These are phyloP conservation scores for Boletus smithii DNA, from an alignment of 1,284 basidiomycete genomes.

Conservation along the genomic window DNA sequence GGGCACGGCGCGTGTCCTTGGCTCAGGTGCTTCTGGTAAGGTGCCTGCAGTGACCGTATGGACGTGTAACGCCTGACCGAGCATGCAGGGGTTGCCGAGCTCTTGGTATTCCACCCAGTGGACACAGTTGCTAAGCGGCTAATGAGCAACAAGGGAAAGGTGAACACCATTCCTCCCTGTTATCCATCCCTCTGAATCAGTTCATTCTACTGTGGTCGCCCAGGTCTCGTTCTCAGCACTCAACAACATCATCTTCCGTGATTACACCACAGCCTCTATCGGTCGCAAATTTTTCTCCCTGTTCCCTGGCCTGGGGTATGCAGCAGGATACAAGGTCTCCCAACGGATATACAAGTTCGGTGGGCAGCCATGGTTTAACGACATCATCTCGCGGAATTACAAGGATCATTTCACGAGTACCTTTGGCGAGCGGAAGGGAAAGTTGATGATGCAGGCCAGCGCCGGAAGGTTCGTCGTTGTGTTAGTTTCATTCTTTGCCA, in stretches of 20 bases:
- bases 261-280: constrained; percentile 71
- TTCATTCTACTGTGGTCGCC: background rate
- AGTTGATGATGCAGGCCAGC: constrained; percentile 92
- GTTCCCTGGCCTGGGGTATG: constrained; percentile 97
- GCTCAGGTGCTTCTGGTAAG: constrained; percentile 86
- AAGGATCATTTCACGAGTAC: constrained; percentile 74
- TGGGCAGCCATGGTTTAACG: constrained; percentile 97
- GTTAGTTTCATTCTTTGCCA: background rate
- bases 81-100: constrained; percentile 82
- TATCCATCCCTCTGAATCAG: background rate
- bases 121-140: constrained; percentile 97
- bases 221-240: constrained; percentile 65
- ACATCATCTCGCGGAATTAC: constrained; percentile 79
- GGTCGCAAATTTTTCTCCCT: constrained; percentile 81
- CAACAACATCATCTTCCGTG: constrained; percentile 83
- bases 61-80: constrained; percentile 1
- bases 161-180: constrained; percentile 22
- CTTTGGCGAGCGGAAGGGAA: constrained; percentile 96
- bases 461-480: constrained; percentile 74
- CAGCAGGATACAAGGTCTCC: constrained; percentile 94
- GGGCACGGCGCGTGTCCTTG: constrained; percentile 85
- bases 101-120: constrained; percentile 87
- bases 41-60: background rate
- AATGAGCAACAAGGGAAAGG: constrained; percentile 94
- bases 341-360: constrained; percentile 98